Evolutionary conservation across 352 stramenopile genomes (phyloP), one percentile per base, ranked within the genome.

Genomic region (Albugo candida): DNA sequence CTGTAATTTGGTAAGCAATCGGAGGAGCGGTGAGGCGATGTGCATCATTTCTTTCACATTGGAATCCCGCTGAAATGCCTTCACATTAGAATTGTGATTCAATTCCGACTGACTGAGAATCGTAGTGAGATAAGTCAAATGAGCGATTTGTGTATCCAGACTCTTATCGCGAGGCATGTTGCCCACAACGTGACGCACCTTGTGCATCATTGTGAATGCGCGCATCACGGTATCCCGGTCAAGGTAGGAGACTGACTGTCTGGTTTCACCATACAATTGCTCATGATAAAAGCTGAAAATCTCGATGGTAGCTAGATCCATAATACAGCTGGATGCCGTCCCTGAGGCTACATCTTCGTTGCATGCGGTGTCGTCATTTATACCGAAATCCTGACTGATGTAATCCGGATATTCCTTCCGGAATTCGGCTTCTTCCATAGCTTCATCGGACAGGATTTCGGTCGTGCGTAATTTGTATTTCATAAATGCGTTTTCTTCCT

Each of bases 41-140:
- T 91, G 71, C 16, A 95, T 65, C 21, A 85, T 79, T 80, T 98
- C 89, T 49, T 84, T 81, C 13, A 93, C 70, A n/a, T 96, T 69
- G 18, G 91, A 81, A 54, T 97, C 88, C 38, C 79, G 81, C 42
- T 97, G 86, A 56, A 98, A 98, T 52, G 97, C 86, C 24, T 94
- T 65, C 24, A 66, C 72, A 27, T 63, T 60, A 16, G 24, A 31
- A 10, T 31, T 31, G 3, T 31, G 24, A 8, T 31, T 31, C 24
- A 31, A 31, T 31, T 31, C 24, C 24, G 24, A 31, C 24, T 31
- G 24, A 31, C 3, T 31, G 24, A 10, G 24, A 8, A 31, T 31
- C 24, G 24, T 31, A 8, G 24, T 31, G 8, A 31, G 24, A 31
- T 31, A 31, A 31, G 3, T 31, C 24, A 31, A 31, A 31, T 31